Conservation (phyloP, 2,329 filamentous ascomycete species). For the Fulvia fulva region DNA sequence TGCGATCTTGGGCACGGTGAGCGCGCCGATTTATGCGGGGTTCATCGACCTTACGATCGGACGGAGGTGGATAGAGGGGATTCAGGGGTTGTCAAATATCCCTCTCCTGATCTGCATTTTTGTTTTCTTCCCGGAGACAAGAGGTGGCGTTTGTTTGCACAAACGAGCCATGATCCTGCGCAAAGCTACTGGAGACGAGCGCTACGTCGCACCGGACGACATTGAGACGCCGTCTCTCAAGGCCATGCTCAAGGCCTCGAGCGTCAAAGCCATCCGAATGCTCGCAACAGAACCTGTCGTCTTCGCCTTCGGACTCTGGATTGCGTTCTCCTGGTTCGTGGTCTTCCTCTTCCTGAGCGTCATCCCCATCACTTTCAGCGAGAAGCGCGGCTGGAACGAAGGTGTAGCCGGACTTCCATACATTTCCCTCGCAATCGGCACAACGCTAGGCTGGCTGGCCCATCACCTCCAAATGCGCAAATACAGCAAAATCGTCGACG, state of each 20-base stretch:
- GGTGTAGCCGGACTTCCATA: conserved; percentile 50
- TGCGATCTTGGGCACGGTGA: conserved; percentile 51
- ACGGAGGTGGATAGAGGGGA: conserved; percentile 54
- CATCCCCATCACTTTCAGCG: conserved; percentile 49
- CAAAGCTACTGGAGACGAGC: conserved; percentile 46
- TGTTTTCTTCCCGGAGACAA: conserved; percentile 45
- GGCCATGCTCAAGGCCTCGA: conserved; percentile 45
- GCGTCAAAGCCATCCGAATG: conserved; percentile 51
- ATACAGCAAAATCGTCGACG: conserved; percentile 41
- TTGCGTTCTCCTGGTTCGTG: conserved; percentile 52
- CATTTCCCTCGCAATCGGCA: conserved; percentile 49
- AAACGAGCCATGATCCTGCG: conserved; percentile 49
- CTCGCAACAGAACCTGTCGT: conserved; percentile 48
- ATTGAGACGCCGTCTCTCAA: conserved; percentile 49
- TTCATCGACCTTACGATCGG: conserved; percentile 52
- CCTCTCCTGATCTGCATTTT: conserved; percentile 45
- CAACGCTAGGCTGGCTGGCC: conserved; percentile 46
- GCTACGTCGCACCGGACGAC: conserved; percentile 50
- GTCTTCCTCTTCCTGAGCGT: conserved; percentile 53
- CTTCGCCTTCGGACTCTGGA: conserved; percentile 51
- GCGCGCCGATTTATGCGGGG: conserved; percentile 51
- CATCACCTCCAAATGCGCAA: conserved; percentile 52
- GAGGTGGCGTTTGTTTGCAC: conserved; percentile 46
- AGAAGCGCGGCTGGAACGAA: conserved; percentile 52
- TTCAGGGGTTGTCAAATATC: conserved; percentile 51